Evolutionary conservation across 2,329 filamentous ascomycete species (phyloP).

Genomic region (Venturia carpophila): DNA sequence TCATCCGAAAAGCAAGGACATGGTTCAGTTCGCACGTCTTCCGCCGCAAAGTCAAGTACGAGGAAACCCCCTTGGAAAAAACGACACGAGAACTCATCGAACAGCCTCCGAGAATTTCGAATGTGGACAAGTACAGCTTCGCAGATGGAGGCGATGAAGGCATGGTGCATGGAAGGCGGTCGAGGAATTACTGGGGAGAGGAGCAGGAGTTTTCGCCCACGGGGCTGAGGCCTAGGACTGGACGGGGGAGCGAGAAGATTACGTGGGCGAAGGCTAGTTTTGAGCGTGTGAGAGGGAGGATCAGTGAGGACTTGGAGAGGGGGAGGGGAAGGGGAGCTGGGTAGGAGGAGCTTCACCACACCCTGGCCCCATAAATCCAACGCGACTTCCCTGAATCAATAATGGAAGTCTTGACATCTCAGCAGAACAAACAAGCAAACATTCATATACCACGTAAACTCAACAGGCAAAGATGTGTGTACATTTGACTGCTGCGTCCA

Average conservation of each 20-base stretch:
- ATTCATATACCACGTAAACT: too few species aligned
- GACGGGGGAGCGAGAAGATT: neutral
- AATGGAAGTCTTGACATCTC: too few species aligned
- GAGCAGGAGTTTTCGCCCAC: neutral
- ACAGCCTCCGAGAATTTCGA: neutral
- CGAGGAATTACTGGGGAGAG: neutral
- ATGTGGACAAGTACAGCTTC: neutral
- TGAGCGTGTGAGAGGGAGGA: constrained; percentile 2
- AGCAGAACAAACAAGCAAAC: too few species aligned
- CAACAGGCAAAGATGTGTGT: too few species aligned
- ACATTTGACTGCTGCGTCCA: too few species aligned
- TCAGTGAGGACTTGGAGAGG: constrained; percentile 14
- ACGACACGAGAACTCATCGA: constrained; percentile 1
- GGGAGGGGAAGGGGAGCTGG: neutral
- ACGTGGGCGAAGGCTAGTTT: constrained; percentile 8
- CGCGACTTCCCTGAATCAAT: too few species aligned
- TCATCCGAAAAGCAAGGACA: neutral
- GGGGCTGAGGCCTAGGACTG: neutral
- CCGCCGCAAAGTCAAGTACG: neutral
- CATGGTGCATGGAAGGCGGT: neutral
- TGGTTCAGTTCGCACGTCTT: neutral
- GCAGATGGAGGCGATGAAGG: neutral
- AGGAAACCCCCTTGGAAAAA: neutral
- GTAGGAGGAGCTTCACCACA: too few species aligned
- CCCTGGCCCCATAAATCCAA: too few species aligned